Evolutionary conservation across 441 rosid genomes (phyloP).

Genomic region (Erodium trifolium): DNA sequence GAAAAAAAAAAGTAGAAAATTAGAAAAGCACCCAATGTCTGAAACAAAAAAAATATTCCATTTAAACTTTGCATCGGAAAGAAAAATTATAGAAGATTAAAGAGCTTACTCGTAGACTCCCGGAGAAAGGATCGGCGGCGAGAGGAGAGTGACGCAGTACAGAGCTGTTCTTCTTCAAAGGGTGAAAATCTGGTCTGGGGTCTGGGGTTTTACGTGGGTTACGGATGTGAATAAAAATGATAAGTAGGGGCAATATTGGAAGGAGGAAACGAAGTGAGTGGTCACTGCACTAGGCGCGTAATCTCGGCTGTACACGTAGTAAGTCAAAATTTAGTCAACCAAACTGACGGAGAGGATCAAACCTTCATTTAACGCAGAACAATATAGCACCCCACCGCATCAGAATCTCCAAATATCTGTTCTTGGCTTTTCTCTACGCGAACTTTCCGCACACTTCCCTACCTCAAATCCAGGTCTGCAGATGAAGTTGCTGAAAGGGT

Average conservation of each 20-base stretch:
- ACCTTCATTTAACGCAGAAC: not conserved
- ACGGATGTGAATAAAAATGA: not conserved
- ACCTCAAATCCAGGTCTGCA: not conserved
- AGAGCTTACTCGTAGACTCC: not conserved
- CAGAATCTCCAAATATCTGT: not conserved
- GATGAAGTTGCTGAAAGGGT: not conserved
- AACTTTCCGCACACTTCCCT: not conserved
- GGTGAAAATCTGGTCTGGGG: not conserved
- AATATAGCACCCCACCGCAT: not conserved
- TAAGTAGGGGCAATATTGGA: not conserved
- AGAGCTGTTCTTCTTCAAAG: slow-evolving; percentile 7
- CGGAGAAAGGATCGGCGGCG: not conserved
- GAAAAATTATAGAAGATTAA: not conserved
- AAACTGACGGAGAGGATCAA: not conserved
- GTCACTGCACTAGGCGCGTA: not conserved
- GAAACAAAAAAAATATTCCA: too few species aligned
- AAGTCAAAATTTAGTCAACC: not conserved
- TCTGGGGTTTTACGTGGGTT: slow-evolving; percentile 3
- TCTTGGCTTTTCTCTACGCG: not conserved
- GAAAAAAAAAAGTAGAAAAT: too few species aligned
- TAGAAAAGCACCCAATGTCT: too few species aligned
- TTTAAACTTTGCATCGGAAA: too few species aligned
- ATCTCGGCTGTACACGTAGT: not conserved
- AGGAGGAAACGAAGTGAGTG: not conserved
- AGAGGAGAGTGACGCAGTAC: not conserved